These are phyloP conservation scores for Cladosporium halotolerans DNA, from an alignment of 2,329 filamentous ascomycete genomes.

Conservation along the genomic window DNA sequence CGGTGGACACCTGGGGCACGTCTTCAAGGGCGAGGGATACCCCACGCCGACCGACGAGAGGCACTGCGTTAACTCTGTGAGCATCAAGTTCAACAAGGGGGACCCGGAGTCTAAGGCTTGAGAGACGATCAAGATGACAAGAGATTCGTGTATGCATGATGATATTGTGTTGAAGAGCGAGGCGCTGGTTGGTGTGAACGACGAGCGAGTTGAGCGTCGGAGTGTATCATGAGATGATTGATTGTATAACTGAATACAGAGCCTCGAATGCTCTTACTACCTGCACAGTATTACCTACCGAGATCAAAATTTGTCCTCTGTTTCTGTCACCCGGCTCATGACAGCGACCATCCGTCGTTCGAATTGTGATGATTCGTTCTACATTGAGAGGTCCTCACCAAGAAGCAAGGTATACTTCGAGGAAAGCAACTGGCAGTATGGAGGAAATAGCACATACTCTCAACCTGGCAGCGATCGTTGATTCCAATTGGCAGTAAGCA, in stretches of 20 bases:
- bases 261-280: too few relatives aligned
- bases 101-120: slow-evolving; percentile 37
- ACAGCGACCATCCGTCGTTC: too few relatives aligned
- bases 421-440: too few relatives aligned
- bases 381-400: too few relatives aligned
- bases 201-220: background rate
- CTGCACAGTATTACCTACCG: too few relatives aligned
- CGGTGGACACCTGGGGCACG: slow-evolving; percentile 84
- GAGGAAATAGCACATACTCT: too few relatives aligned
- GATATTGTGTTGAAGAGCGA: background rate
- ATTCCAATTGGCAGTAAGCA: too few relatives aligned
- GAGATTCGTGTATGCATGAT: slow-evolving; percentile 16
- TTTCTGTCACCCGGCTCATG: too few relatives aligned
- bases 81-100: slow-evolving; percentile 73
- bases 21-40: slow-evolving; percentile 85
- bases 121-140: slow-evolving; percentile 28
- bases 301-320: too few relatives aligned
- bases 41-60: slow-evolving; percentile 85
- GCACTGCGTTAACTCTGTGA: slow-evolving; percentile 93
- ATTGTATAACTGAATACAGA: background rate
- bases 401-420: too few relatives aligned
- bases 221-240: background rate
- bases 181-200: background rate
- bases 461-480: too few relatives aligned
- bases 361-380: too few relatives aligned